A percentile compares a stretch with the other conserved stretches of the same genome.
Evolutionary conservation across 1,139 yeast species (phyloP).

Genomic region (Wickerhamomyces sp.): DNA sequence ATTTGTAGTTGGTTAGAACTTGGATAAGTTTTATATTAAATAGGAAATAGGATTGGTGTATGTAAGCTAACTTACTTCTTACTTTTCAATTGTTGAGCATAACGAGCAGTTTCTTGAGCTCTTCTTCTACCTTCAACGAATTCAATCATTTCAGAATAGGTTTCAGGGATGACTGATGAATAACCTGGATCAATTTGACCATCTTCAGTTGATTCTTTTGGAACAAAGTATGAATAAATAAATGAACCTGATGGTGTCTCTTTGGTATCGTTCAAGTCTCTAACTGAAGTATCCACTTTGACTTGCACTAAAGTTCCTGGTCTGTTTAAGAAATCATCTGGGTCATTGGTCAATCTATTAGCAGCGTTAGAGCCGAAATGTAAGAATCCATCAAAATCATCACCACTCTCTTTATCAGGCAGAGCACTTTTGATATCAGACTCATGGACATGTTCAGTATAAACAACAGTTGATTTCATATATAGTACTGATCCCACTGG

Average conservation of each 20-base stretch:
- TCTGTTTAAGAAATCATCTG: conserved; percentile 56
- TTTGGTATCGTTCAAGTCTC: conserved; percentile 55
- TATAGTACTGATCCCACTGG: conserved; percentile 90
- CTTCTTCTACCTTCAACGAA: conserved; percentile 87
- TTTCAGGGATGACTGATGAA: conserved; percentile 75
- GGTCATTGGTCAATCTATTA: conserved; percentile 46
- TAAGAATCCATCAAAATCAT: conserved; percentile 22
- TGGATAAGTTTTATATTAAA: too few species aligned
- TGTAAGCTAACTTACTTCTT: too few species aligned
- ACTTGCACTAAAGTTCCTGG: conserved; percentile 92
- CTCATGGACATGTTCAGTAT: conserved; percentile 70
- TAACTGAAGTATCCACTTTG: conserved; percentile 76
- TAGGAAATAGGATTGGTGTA: too few species aligned
- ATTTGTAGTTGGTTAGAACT: too few species aligned
- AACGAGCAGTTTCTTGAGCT: conserved; percentile 76
- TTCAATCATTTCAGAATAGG: conserved; percentile 89
- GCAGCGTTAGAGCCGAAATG: conserved; percentile 55
- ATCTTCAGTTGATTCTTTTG: conserved; percentile 40
- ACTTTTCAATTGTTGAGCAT: conserved; percentile 40
- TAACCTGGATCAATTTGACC: conserved; percentile 38
- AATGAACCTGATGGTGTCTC: conserved; percentile 78
- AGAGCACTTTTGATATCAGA: conserved; percentile 23
- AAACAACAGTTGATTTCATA: conserved; percentile 75
- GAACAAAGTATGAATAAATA: conserved; percentile 83
- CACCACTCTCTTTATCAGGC: conserved; percentile 21